Evolutionary conservation across 495 filamentous ascomycete species (phyloP).

Genomic region (Annulohypoxylon stygium): DNA sequence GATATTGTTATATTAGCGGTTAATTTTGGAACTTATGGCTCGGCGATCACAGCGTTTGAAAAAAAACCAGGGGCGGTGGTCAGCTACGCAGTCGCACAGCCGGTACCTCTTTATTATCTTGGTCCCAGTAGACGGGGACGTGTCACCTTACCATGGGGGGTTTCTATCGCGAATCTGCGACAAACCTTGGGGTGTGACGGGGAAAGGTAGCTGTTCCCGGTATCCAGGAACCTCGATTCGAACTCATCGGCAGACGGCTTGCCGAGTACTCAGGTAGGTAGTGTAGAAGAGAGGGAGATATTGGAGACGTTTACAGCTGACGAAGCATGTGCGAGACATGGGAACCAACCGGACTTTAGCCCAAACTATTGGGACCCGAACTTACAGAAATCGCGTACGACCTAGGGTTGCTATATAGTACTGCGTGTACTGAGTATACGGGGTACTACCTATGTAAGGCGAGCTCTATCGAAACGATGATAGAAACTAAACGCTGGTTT

Average conservation of each 20-base stretch:
- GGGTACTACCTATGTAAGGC: not conserved
- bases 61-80: conserved; percentile 6
- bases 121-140: conserved; percentile 45
- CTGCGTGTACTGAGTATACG: too few species aligned
- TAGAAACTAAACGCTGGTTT: not conserved
- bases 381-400: conserved; percentile 35
- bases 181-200: conserved; percentile 38
- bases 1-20: not conserved
- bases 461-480: conserved; percentile 4
- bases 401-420: not conserved
- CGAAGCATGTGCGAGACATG: conserved; percentile 48
- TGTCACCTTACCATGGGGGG: conserved; percentile 39
- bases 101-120: conserved; percentile 33
- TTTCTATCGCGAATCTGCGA: conserved; percentile 49
- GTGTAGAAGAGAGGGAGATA: conserved; percentile 27
- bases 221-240: conserved; percentile 42
- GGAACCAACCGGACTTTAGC: conserved; percentile 45
- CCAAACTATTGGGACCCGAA: conserved; percentile 47
- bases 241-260: conserved; percentile 21
- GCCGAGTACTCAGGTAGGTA: conserved; percentile 27
- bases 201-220: conserved; percentile 40
- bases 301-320: conserved; percentile 41
- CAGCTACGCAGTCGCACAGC: conserved; percentile 32
- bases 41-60: conserved; percentile 15
- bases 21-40: not conserved